A percentile compares a stretch with the other conserved stretches of the same genome.
Conservation (phyloP, 352 stramenopile species). For the Globisporangium paddicum region DNA sequence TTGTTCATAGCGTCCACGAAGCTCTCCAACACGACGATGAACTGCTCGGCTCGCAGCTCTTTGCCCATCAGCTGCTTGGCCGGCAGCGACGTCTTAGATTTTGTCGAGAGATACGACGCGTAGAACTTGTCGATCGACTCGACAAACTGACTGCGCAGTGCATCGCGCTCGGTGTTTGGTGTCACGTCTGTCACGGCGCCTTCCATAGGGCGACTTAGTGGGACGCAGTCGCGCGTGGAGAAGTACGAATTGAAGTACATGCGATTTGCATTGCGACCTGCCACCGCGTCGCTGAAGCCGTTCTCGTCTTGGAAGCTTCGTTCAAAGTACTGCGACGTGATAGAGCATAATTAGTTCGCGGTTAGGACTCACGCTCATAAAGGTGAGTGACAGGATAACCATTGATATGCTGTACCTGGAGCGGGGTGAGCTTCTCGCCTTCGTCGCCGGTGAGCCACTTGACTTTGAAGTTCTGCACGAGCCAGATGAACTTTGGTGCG, state of each 20-base stretch:
- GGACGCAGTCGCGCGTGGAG: constrained; percentile 28
- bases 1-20: constrained; percentile 46
- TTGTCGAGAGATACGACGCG: constrained; percentile 33
- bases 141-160: constrained; percentile 49
- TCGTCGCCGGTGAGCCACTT: constrained; percentile 51
- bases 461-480: constrained; percentile 58
- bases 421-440: constrained; percentile 39
- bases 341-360: not conserved
- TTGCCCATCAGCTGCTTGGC: constrained; percentile 40
- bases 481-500: constrained; percentile 58
- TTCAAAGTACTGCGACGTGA: constrained; percentile 56
- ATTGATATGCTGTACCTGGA: constrained; percentile 7
- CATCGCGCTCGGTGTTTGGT: constrained; percentile 16
- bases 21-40: constrained; percentile 31
- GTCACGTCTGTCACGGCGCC: constrained; percentile 12
- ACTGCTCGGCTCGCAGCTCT: constrained; percentile 29
- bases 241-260: constrained; percentile 65
- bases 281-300: constrained; percentile 53
- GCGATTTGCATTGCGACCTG: constrained; percentile 40
- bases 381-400: not conserved
- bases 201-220: constrained; percentile 47
- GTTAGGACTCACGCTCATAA: not conserved
- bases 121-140: constrained; percentile 49
- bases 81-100: constrained; percentile 24
- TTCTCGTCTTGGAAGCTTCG: constrained; percentile 33